Base-by-base conservation (phyloP, 352 stramenopile genomes). In the Pythium plurisporium region DNA sequence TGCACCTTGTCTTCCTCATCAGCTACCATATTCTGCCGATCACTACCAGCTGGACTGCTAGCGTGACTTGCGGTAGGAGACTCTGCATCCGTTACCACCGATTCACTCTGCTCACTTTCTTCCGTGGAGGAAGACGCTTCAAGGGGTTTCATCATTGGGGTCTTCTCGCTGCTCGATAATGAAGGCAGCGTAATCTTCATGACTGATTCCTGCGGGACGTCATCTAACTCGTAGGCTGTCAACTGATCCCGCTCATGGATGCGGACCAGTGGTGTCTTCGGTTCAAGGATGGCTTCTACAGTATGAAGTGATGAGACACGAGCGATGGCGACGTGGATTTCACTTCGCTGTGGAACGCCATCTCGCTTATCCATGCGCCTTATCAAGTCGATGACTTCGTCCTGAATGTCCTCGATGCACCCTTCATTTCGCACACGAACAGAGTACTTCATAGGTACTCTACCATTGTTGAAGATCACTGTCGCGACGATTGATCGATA, bases 231-330 rank as follows among this genome's bases (percentile, higher is more conserved):
- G 52, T 89, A 95, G 3, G 76, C 81, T 5, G 74, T 79, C 9
- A 95, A 49, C 23, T 89, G 78, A 31, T 93, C 81, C 11, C 79
- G 82, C 33, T 95, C 85, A 46, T 87, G 80, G 36, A 95, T 85
- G 12, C 86, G 79, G n/a, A 55, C 66, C n/a, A 93, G 29, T 3
- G 73, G 69, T 37, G 82, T 64, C 38, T 76, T 82, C 10, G 74
- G 69, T 37, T 89, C 79, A n/a, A 93, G 42, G 12, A 93, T 59
- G 14, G 59, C 45, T 44, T 93, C 82, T 27, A 93, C 69, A 8
- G 70, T 90, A 49, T 90, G 78, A 27, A 82, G 53, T 48, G 41
- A 62, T 8, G 80, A 90, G 3, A 77, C 74, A 4, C 79, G 68
- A 3, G 80, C 82, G 25, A 93, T 72, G 44, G 87, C 70, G 23